Conservation (phyloP, 192 early-diverging fungal genomes). For the Rhizophagus prolifer region DNA sequence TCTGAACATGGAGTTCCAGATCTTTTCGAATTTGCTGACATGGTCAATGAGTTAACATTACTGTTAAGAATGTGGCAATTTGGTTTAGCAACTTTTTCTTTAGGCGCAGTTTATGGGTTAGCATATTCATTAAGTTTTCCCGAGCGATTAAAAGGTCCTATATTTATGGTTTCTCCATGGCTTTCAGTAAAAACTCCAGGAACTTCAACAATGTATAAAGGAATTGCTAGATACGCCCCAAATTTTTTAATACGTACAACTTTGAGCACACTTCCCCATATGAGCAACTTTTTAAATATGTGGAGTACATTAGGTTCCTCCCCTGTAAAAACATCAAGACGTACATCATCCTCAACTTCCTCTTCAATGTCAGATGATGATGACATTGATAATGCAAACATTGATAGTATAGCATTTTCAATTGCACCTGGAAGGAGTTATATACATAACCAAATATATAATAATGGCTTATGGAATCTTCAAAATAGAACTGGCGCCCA, state of each 20-base stretch:
- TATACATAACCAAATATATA: conserved; percentile 25
- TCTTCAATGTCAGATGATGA: conserved; percentile 3
- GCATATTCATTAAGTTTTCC: conserved; percentile 26
- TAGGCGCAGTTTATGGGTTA: conserved; percentile 27
- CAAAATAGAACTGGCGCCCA: conserved; percentile 24
- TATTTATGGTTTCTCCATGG: conserved; percentile 27
- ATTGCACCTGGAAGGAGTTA: conserved; percentile 26
- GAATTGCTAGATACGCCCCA: conserved; percentile 24
- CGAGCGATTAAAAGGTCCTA: conserved; percentile 21
- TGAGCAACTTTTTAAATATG: conserved; percentile 22
- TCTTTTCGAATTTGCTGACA: conserved; percentile 27
- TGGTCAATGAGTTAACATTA: conserved; percentile 28
- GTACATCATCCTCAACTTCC: background rate
- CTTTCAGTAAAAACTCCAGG: conserved; percentile 26
- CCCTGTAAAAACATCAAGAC: background rate
- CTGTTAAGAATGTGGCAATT: conserved; percentile 19
- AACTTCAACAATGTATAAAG: background rate
- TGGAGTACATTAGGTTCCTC: conserved; percentile 21
- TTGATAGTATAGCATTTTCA: background rate
- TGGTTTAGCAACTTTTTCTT: conserved; percentile 24
- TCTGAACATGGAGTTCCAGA: conserved; percentile 17
- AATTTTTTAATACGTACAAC: conserved; percentile 29
- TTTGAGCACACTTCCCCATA: conserved; percentile 3
- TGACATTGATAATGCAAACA: background rate
- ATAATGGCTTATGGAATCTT: conserved; percentile 27